Percentiles rank a stretch among this genome's conserved stretches.
Evolutionary conservation across 139 green algal species (phyloP).

Genomic region (Zygnema cylindricum): DNA sequence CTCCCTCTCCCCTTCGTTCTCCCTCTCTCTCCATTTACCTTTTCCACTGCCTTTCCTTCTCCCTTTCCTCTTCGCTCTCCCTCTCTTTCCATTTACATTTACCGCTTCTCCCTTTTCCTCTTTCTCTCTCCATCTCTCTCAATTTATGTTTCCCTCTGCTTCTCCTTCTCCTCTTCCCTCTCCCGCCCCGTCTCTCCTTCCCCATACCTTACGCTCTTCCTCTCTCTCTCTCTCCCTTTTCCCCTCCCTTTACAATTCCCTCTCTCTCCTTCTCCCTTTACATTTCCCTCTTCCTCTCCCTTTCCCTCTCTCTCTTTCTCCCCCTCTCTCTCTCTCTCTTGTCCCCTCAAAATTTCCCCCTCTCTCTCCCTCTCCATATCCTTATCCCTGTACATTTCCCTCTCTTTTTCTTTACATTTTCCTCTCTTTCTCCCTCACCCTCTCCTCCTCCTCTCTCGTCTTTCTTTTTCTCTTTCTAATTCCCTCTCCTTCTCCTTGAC

Average conservation of each 20-base stretch:
- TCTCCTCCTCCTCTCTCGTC: too few relatives aligned
- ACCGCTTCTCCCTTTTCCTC: neutral
- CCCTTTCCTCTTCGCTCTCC: neutral
- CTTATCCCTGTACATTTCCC: too few relatives aligned
- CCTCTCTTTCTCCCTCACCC: neutral
- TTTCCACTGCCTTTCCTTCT: neutral
- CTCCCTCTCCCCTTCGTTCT: neutral
- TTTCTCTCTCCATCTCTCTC: neutral
- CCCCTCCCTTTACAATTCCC: neutral
- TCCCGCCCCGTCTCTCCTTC: neutral
- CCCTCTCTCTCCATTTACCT: neutral
- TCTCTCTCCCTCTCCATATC: too few relatives aligned
- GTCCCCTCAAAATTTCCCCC: neutral
- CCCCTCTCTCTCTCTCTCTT: neutral
- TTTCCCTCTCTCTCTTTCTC: neutral
- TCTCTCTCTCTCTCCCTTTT: neutral
- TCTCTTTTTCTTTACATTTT: too few relatives aligned
- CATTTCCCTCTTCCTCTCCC: neutral
- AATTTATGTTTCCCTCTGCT: neutral
- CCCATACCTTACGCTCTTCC: neutral
- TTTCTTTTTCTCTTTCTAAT: too few relatives aligned
- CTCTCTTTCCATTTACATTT: neutral
- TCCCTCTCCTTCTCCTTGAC: neutral
- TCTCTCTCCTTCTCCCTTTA: neutral
- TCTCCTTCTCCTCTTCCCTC: constrained; percentile 21